Percentiles rank a stretch among this genome's conserved stretches.
These are phyloP conservation scores for Nakazawaea ernobii DNA, from an alignment of 805 yeast genomes.

Conservation along the genomic window DNA sequence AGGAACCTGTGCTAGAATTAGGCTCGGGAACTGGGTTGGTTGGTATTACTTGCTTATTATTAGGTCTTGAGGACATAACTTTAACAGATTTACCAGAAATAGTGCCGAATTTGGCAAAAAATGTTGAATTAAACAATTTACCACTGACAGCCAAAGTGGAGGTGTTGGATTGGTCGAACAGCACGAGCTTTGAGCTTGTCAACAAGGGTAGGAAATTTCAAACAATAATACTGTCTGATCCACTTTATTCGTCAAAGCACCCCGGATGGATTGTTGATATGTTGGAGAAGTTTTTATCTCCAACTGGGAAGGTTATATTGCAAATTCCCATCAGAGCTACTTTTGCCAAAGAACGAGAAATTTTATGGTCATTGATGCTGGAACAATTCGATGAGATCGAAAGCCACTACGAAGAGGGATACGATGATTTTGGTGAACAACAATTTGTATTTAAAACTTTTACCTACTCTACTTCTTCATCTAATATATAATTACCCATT, in stretches of 20 bases:
- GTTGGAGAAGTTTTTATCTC: constrained; percentile 40
- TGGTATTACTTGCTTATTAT: constrained; percentile 60
- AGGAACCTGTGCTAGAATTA: constrained; percentile 54
- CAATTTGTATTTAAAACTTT: constrained; percentile 45
- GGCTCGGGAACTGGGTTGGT: constrained; percentile 95
- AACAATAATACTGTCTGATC: constrained; percentile 76
- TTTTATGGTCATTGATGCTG: constrained; percentile 50
- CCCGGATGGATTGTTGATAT: constrained; percentile 68
- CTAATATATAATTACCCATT: constrained; percentile 73
- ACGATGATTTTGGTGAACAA: constrained; percentile 81
- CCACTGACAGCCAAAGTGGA: constrained; percentile 28
- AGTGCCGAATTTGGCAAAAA: constrained; percentile 56
- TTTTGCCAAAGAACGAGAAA: constrained; percentile 59
- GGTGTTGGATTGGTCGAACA: constrained; percentile 76
- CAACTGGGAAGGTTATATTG: constrained; percentile 45
- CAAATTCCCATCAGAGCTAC: constrained; percentile 72
- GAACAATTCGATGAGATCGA: constrained; percentile 23
- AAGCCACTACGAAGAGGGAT: constrained; percentile 52
- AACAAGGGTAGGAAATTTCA: constrained; percentile 33
- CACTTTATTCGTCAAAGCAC: constrained; percentile 79
- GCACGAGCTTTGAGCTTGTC: constrained; percentile 30
- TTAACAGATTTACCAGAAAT: constrained; percentile 82
- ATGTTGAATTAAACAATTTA: constrained; percentile 48
- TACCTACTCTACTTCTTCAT: constrained; percentile 23
- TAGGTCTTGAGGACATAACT: constrained; percentile 40